Evolutionary conservation across 345 rosid genomes (phyloP).

Genomic region (Salix caprea): DNA sequence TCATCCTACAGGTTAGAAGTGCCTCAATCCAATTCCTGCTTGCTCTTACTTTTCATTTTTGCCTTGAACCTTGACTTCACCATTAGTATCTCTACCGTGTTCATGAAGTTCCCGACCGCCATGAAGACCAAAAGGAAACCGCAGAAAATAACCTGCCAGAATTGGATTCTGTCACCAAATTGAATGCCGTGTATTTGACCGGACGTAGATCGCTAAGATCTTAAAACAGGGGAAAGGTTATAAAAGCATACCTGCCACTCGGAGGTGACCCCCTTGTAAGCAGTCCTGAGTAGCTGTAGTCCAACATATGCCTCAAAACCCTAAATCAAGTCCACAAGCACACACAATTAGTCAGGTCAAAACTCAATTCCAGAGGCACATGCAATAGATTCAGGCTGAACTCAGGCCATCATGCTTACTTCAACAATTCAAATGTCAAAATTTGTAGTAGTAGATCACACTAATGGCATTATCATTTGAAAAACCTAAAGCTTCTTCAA

Average conservation of each 20-base stretch:
- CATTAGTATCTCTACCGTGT: slow-evolving; percentile 77
- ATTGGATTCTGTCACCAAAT: slow-evolving; percentile 4
- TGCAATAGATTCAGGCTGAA: not conserved
- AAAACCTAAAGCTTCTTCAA: not conserved
- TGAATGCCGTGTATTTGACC: not conserved
- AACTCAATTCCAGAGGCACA: not conserved
- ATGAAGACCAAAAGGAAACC: slow-evolving; percentile 81
- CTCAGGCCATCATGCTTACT: not conserved
- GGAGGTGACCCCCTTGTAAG: slow-evolving; percentile 58
- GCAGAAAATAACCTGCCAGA: slow-evolving; percentile 70
- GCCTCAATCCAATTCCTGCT: slow-evolving; percentile 55
- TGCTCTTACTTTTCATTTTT: slow-evolving; percentile 91
- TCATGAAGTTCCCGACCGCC: slow-evolving; percentile 89
- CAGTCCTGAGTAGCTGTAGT: slow-evolving; percentile 68
- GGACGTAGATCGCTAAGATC: not conserved
- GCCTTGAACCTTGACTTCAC: slow-evolving; percentile 89
- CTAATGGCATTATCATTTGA: not conserved
- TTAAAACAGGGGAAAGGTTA: not conserved
- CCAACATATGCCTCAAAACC: slow-evolving; percentile 96
- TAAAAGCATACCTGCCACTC: slow-evolving; percentile 81
- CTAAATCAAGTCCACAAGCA: slow-evolving; percentile 36
- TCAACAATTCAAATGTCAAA: not conserved
- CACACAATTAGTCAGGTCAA: not conserved
- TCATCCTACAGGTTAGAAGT: slow-evolving; percentile 3
- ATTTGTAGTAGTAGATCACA: not conserved